Percentiles rank a stretch among this genome's conserved stretches.
phyloP scores from a whole-genome alignment of 169 alveolate genomes.

The Plasmodium coatneyi region DNA sequence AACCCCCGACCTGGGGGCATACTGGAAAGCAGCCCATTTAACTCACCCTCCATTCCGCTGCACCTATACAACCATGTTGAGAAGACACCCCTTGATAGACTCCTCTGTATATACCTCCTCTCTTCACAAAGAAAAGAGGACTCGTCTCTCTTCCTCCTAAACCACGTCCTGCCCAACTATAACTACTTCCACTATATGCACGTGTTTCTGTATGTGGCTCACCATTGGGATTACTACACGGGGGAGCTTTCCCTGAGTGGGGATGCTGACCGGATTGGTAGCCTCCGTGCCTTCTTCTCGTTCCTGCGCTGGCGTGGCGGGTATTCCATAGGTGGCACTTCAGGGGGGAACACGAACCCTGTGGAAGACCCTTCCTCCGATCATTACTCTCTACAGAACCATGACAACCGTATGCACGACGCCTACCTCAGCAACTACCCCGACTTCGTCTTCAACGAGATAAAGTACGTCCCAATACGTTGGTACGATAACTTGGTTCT shows the following conservation, averaged over 20 bases:
- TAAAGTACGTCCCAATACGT: neutral
- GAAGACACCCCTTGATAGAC: neutral
- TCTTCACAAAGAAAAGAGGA: constrained; percentile 19
- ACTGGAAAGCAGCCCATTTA: neutral
- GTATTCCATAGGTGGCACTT: neutral
- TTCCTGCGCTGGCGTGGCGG: neutral
- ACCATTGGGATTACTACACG: constrained; percentile 16
- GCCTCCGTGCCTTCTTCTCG: neutral
- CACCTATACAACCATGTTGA: neutral
- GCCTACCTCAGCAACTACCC: constrained; percentile 31
- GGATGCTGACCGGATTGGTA: neutral
- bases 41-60: neutral
- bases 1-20: neutral
- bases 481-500: constrained; percentile 31
- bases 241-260: neutral
- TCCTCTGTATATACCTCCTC: constrained; percentile 22
- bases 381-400: neutral
- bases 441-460: neutral
- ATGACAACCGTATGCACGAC: neutral
- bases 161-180: constrained; percentile 8
- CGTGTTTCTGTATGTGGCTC: constrained; percentile 7
- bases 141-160: constrained; percentile 11
- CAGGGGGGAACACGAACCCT: neutral
- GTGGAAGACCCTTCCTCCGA: neutral
- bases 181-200: constrained; percentile 28